phyloP scores from a whole-genome alignment of 441 rosid genomes.

The Brassica hybrid region DNA sequence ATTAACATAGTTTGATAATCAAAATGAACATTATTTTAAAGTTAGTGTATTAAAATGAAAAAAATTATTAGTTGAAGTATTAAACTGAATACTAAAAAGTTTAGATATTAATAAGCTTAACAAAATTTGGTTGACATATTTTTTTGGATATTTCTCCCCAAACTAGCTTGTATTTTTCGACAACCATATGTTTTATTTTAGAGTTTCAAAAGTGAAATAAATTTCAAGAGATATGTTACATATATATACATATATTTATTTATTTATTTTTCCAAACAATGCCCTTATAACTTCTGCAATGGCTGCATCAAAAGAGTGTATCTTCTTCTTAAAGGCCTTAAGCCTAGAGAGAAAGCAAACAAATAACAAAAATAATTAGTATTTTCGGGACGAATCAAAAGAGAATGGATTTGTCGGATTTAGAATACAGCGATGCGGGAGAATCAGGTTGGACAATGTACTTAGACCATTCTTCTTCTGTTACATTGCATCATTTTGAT shows the following conservation, averaged over 20 bases:
- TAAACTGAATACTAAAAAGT: no score
- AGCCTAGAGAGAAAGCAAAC: slow-evolving; percentile 38
- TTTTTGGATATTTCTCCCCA: no score
- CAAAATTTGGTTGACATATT: no score
- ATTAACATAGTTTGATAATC: no score
- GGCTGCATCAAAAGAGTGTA: slow-evolving; percentile 25
- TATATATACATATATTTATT: no score
- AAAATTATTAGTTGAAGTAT: no score
- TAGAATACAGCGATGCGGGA: slow-evolving; percentile 66
- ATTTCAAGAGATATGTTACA: slow-evolving; percentile 16
- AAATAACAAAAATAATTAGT: slow-evolving; percentile 17
- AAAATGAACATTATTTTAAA: no score
- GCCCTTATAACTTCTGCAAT: slow-evolving; percentile 21
- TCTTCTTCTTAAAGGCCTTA: slow-evolving; percentile 30
- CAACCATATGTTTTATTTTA: not conserved
- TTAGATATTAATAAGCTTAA: no score
- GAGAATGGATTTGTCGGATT: slow-evolving; percentile 55
- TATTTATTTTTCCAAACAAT: no score
- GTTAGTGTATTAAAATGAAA: no score
- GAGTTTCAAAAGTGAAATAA: not conserved
- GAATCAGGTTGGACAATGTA: slow-evolving; percentile 92
- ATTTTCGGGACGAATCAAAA: slow-evolving; percentile 3
- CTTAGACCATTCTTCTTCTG: slow-evolving; percentile 64
- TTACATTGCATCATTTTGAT: slow-evolving; percentile 18
- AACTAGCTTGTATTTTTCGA: not conserved